Conservation (phyloP, 768 basidiomycete genomes). For the Leccinum truebloodii region DNA sequence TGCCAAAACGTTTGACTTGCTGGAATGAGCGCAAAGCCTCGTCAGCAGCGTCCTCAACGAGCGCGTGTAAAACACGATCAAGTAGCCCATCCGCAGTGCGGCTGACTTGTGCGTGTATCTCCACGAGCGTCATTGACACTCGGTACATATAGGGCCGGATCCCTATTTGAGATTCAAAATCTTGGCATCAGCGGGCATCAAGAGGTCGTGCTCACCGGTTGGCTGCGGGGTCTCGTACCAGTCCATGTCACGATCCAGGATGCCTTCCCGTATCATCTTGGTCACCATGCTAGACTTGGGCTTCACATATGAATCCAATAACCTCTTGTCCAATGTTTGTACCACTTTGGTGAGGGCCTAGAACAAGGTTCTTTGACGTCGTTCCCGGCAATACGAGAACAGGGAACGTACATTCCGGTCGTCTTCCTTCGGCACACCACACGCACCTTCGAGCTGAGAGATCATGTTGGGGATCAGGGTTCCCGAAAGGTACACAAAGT, state of each 20-base stretch:
- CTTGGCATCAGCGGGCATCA: background rate
- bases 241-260: constrained; percentile 79
- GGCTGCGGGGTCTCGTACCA: constrained; percentile 96
- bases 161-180: constrained; percentile 49
- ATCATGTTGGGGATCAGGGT: constrained; percentile 77
- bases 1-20: constrained; percentile 89
- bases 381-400: background rate
- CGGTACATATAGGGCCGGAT: constrained; percentile 95
- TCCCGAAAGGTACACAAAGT: constrained; percentile 75
- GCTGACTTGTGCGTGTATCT: constrained; percentile 89
- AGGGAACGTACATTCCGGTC: constrained; percentile 61
- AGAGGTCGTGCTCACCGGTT: constrained; percentile 55
- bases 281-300: constrained; percentile 74
- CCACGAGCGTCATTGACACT: constrained; percentile 83
- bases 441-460: constrained; percentile 72
- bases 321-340: constrained; percentile 79
- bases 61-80: constrained; percentile 74
- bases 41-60: constrained; percentile 81
- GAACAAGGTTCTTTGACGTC: background rate
- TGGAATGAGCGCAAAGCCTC: constrained; percentile 86
- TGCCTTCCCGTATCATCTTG: constrained; percentile 71
- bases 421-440: constrained; percentile 67
- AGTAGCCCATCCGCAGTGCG: constrained; percentile 77
- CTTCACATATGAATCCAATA: constrained; percentile 87
- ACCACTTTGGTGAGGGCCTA: constrained; percentile 78